Evolutionary conservation across 1,284 basidiomycete genomes (phyloP), one percentile per base, ranked within the genome.

Genomic region (Ganoderma sinense): DNA sequence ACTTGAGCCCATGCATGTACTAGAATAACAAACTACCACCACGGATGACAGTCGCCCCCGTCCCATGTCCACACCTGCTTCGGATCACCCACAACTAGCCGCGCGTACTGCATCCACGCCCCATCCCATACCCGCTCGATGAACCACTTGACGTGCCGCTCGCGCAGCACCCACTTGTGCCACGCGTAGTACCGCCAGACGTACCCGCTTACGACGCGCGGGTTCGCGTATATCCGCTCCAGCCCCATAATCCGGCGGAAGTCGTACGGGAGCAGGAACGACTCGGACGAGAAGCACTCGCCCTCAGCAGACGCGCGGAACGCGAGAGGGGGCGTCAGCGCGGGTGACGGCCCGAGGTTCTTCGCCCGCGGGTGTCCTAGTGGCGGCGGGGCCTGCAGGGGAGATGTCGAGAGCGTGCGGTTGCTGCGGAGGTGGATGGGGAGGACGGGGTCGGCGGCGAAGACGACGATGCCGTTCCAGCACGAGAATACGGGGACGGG

Each of bases 401-500:
- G 78, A 3, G 76, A 63, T 1, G 66, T 73, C 0, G 79, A 82
- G 33, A 82, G 78, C 7, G 78, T 79, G n/a, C 70, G 71, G 45
- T 80, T 78, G 1, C 70, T 69, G 68, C 81, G 80, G 10, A 79
- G 74, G 48, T 77, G 70, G 23, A 82, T 72, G 4, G 81, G 83
- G 45, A 86, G 77, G 68, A 87, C 77, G 39, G 86, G 85, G 59
- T 83, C 84, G 0, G 87, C 83, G 23, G 77, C 73, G 74, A 89
- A 86, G 0, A 82, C 85, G 55, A 85, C 83, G 67, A 87, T 86
- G 33, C 89, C 89, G 76, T 90, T 90, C 89, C 89, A 89, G 78
- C 88, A 90, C 0, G 85, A 76, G 63, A 86, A 84, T 5, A 88
- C 87, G 11, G 84, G 82, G n/a, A 86, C 84, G 1, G 85, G 84